Conservation (phyloP, 345 rosid species). For the Euclidium syriacum region DNA sequence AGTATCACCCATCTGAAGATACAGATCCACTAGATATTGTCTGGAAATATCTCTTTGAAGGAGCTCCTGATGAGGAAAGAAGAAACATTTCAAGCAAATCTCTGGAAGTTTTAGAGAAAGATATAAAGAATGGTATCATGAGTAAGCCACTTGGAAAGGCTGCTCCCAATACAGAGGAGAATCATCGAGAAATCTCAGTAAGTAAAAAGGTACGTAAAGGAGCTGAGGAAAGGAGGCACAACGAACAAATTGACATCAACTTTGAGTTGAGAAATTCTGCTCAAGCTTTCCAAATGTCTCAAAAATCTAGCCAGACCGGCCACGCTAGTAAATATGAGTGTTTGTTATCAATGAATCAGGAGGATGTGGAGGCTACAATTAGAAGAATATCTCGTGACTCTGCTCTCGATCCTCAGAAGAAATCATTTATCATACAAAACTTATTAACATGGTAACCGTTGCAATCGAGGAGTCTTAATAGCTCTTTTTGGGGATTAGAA, state of each 20-base stretch:
- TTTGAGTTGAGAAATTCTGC: constrained; percentile 13
- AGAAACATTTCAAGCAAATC: constrained; percentile 18
- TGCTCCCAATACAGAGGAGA: constrained; percentile 12
- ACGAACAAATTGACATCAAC: constrained; percentile 12
- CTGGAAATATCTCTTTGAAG: constrained; percentile 46
- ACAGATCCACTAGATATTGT: constrained; percentile 58
- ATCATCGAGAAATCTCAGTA: constrained; percentile 19
- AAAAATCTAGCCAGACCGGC: constrained; percentile 16
- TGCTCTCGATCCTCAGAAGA: constrained; percentile 53
- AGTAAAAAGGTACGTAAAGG: constrained; percentile 21
- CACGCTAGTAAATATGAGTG: constrained; percentile 23
- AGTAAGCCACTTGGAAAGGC: constrained; percentile 18
- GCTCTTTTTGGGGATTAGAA: neutral
- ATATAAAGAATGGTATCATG: constrained; percentile 1
- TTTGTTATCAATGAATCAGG: constrained; percentile 45
- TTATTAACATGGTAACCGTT: constrained; percentile 56
- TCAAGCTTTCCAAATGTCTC: constrained; percentile 26
- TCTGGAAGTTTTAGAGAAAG: constrained; percentile 8
- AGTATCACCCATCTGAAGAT: constrained; percentile 10
- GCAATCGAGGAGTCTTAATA: neutral
- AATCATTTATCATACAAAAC: constrained; percentile 59
- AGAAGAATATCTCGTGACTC: constrained; percentile 67
- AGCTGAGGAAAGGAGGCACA: constrained; percentile 22
- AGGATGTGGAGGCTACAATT: constrained; percentile 59
- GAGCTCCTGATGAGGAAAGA: constrained; percentile 28